phyloP scores from a whole-genome alignment of 495 filamentous ascomycete genomes.

The Friedmanniomyces simplex region DNA sequence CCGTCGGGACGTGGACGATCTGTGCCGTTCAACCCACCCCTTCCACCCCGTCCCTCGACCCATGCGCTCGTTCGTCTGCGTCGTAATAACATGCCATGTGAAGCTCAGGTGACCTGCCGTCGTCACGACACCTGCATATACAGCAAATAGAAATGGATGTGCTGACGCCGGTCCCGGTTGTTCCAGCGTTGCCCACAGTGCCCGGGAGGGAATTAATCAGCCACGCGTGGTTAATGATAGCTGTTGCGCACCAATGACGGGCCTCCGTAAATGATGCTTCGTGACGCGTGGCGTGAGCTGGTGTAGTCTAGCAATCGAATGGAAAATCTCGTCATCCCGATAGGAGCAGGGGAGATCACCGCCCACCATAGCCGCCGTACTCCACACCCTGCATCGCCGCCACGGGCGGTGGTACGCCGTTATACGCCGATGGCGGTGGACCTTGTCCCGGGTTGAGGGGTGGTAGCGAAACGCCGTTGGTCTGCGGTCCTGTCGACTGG shows the following conservation, averaged over 20 bases:
- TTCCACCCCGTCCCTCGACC: no score
- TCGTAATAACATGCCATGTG: not conserved
- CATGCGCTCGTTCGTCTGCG: not conserved
- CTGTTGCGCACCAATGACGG: not conserved
- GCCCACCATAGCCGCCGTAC: conserved; percentile 1
- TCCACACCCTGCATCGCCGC: conserved; percentile 6
- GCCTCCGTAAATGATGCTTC: not conserved
- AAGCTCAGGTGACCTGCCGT: not conserved
- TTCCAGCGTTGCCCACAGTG: not conserved
- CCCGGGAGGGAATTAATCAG: not conserved
- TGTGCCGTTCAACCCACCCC: no score
- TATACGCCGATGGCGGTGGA: not conserved
- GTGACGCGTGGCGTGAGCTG: not conserved
- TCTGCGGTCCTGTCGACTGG: conserved; percentile 9
- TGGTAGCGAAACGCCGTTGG: conserved; percentile 14
- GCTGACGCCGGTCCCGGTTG: not conserved
- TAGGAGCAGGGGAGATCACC: not conserved
- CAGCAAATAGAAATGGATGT: not conserved
- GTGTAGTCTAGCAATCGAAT: not conserved
- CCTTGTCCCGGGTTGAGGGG: conserved; percentile 3
- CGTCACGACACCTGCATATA: not conserved
- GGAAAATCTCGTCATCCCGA: not conserved
- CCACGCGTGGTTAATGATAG: not conserved
- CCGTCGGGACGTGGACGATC: not conserved
- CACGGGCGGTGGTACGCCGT: not conserved